phyloP scores from a whole-genome alignment of 306 rosid species.

The Vachellia pachyceras region DNA sequence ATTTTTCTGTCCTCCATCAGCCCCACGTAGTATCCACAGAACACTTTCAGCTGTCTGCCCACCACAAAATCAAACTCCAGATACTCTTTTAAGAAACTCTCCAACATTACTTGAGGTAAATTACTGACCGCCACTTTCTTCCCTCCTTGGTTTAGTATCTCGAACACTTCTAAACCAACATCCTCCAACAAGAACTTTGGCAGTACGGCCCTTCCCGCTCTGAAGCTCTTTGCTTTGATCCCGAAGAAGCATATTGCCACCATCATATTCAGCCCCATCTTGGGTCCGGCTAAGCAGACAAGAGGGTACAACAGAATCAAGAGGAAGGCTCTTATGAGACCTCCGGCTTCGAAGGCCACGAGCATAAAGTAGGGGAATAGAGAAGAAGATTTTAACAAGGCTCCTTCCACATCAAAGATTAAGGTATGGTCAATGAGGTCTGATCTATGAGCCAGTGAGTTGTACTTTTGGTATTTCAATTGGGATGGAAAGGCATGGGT shows the following conservation, averaged over 20 bases:
- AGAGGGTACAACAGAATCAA: slow-evolving; percentile 68
- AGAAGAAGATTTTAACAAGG: slow-evolving; percentile 61
- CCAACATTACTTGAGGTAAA: slow-evolving; percentile 75
- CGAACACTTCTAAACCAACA: slow-evolving; percentile 72
- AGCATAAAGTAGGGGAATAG: slow-evolving; percentile 85
- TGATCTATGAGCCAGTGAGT: slow-evolving; percentile 48
- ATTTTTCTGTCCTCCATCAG: slow-evolving; percentile 56
- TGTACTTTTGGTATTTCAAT: slow-evolving; percentile 45
- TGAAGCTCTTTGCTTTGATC: slow-evolving; percentile 63
- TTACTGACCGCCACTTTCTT: slow-evolving; percentile 64
- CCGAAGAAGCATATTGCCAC: slow-evolving; percentile 81
- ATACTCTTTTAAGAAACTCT: slow-evolving; percentile 77
- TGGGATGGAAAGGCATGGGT: slow-evolving; percentile 43
- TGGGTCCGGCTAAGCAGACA: slow-evolving; percentile 47
- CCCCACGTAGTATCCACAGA: slow-evolving; percentile 72
- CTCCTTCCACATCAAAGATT: slow-evolving; percentile 72
- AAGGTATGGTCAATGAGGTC: slow-evolving; percentile 54
- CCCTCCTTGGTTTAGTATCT: slow-evolving; percentile 53
- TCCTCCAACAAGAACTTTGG: slow-evolving; percentile 84
- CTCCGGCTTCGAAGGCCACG: slow-evolving; percentile 87
- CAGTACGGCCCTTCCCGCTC: slow-evolving; percentile 69
- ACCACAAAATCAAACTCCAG: slow-evolving; percentile 68
- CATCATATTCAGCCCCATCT: slow-evolving; percentile 74
- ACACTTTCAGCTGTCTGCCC: slow-evolving; percentile 69
- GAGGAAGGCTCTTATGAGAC: slow-evolving; percentile 55